Evolutionary conservation across 257 asterid species (phyloP).

Genomic region (Cruciata laevipes): DNA sequence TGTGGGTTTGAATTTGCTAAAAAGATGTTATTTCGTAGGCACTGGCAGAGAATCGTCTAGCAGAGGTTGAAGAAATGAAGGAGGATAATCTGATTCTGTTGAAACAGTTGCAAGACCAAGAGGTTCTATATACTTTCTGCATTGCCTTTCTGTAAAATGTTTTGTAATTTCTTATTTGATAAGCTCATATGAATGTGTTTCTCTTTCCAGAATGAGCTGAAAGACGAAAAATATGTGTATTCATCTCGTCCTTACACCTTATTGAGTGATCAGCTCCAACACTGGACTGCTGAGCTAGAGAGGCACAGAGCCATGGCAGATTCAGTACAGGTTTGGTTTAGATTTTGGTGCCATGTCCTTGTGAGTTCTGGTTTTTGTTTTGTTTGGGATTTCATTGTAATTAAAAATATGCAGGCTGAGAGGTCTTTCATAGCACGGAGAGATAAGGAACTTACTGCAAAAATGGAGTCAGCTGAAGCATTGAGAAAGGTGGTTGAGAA

Average conservation of each 20-base stretch:
- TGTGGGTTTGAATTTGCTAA: slow-evolving; percentile 7
- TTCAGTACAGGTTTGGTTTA: slow-evolving; percentile 76
- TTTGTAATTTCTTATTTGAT: neutral
- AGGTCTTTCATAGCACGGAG: slow-evolving; percentile 65
- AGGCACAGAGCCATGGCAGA: slow-evolving; percentile 57
- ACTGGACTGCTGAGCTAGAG: slow-evolving; percentile 86
- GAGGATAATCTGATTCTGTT: slow-evolving; percentile 68
- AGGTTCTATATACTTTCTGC: slow-evolving; percentile 42
- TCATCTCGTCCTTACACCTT: slow-evolving; percentile 76
- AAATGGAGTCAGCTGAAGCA: slow-evolving; percentile 64
- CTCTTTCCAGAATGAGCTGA: slow-evolving; percentile 57
- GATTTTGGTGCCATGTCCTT: slow-evolving; percentile 14
- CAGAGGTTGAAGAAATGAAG: slow-evolving; percentile 82
- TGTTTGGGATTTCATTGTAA: slow-evolving; percentile 23
- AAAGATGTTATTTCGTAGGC: slow-evolving; percentile 43
- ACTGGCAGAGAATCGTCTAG: slow-evolving; percentile 74
- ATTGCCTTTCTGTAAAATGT: neutral
- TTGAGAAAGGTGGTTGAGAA: slow-evolving; percentile 45
- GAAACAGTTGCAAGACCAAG: slow-evolving; percentile 88
- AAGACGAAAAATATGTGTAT: slow-evolving; percentile 61
- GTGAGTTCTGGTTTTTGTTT: neutral
- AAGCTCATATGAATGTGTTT: slow-evolving; percentile 3
- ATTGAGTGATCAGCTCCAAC: slow-evolving; percentile 79
- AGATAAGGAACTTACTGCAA: slow-evolving; percentile 67
- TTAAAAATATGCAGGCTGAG: slow-evolving; percentile 58